Base-by-base conservation (phyloP, 192 early-diverging fungal genomes). In the Funneliformis mosseae region DNA sequence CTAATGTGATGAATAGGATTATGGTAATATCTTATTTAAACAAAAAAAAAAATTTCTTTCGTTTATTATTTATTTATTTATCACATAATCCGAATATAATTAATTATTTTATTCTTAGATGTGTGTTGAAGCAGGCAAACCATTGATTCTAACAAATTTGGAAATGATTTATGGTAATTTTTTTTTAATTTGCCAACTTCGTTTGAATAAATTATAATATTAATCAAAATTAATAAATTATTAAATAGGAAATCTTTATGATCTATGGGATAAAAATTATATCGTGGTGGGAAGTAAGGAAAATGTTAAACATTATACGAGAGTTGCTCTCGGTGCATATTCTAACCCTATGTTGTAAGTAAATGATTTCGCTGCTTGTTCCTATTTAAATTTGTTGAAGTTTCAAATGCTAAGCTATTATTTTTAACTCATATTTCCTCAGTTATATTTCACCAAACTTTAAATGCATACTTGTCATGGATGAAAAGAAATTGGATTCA, bases 101-200 rank as follows among this genome's bases (percentile, higher is more conserved):
- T 5, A 5, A 16, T 50, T 50, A 2, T 33, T 33, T 33, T 33
- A 33, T 48, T 0, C 3, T 28, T 59, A 75, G 74, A 75, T 75
- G 48, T 80, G 78, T 27, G 69, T 80, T 48, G 48, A 80, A 73
- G 70, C 48, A 25, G 78, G 78, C 7, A 74, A 46, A 9, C 27
- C 69, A 74, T 39, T 80, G 41, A 59, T 80, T 59, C 39, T 80
- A 71, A 73, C 48, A 33, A 25, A 80, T 33, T 33, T 73, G 43
- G 68, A 80, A 48, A 73, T 55, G 5, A 80, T 80, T 74, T 80
- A 80, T 69, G 78, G 78, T 80, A 72, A 45, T 18, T 41, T 80
- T 8, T 72, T 11, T 33, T 33, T 33, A 33, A 33, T 0, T 2
- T 33, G 33, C 33, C 3, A 33, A 33, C 3, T 33, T 33, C 33